A percentile compares a stretch with the other conserved stretches of the same genome.
Conservation (phyloP, 345 rosid species). For the Rhizophora mangle region DNA sequence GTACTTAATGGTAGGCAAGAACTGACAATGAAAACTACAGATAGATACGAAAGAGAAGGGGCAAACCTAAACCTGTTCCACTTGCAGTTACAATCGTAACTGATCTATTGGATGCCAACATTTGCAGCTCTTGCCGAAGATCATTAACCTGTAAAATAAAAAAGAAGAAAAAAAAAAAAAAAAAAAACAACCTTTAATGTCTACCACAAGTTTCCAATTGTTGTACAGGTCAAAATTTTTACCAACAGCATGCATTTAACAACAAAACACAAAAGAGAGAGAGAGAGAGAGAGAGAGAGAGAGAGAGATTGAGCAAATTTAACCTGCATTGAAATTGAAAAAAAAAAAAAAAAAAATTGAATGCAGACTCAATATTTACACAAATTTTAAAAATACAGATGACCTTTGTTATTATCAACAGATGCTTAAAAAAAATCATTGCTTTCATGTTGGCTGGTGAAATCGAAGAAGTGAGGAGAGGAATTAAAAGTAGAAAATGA, state of each 20-base stretch:
- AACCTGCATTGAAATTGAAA: no score
- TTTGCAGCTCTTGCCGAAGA: slow-evolving; percentile 65
- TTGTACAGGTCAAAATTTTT: neutral
- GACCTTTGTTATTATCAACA: no score
- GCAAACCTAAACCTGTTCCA: slow-evolving; percentile 54
- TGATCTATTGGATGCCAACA: slow-evolving; percentile 54
- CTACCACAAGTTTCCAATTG: slow-evolving; percentile 7
- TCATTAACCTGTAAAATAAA: slow-evolving; percentile 58
- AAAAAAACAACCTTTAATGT: neutral
- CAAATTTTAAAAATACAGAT: no score
- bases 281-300: no score
- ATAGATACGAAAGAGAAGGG: slow-evolving; percentile 10
- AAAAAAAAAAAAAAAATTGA: no score
- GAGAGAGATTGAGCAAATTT: neutral
- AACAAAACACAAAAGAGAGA: neutral
- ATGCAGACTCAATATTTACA: no score
- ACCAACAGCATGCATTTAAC: neutral
- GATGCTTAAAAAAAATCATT: no score
- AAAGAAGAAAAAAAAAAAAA: neutral
- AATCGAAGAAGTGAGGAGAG: no score
- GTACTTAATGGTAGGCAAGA: no score
- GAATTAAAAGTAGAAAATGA: no score
- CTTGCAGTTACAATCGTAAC: slow-evolving; percentile 65
- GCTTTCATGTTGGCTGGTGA: no score
- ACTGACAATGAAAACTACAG: neutral